These are phyloP conservation scores for Pleurotus tuber-regium DNA, from an alignment of 768 basidiomycete species.

Conservation along the genomic window DNA sequence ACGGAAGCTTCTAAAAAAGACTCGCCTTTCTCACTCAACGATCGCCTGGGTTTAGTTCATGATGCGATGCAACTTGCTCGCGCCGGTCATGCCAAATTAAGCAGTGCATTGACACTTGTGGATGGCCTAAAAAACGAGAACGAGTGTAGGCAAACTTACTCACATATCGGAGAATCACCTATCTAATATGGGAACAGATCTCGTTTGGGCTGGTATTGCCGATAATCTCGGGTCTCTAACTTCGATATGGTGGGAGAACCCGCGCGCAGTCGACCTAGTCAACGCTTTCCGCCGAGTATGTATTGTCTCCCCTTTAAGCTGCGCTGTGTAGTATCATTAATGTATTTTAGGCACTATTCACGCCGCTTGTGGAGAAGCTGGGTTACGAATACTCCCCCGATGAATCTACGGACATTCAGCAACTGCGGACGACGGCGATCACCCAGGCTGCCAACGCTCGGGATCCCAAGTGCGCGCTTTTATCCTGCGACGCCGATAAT, in stretches of 20 bases:
- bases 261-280: conserved; percentile 47
- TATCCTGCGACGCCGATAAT: neutral
- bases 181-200: conserved; percentile 41
- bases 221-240: conserved; percentile 51
- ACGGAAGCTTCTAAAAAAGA: conserved; percentile 68
- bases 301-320: conserved; percentile 5
- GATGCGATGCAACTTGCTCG: conserved; percentile 80
- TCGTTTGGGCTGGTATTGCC: conserved; percentile 78
- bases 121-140: conserved; percentile 68
- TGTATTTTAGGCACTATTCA: conserved; percentile 52
- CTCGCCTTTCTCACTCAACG: conserved; percentile 73
- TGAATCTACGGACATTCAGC: conserved; percentile 67
- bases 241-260: conserved; percentile 84
- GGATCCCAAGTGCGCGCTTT: conserved; percentile 24
- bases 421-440: conserved; percentile 76
- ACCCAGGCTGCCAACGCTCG: conserved; percentile 36
- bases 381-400: conserved; percentile 70
- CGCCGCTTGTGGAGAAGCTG: conserved; percentile 73
- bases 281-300: conserved; percentile 61
- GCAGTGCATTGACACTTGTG: conserved; percentile 73
- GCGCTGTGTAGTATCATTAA: conserved; percentile 1
- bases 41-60: conserved; percentile 85
- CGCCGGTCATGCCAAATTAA: conserved; percentile 76
- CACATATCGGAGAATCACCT: neutral
- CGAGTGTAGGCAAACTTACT: conserved; percentile 54